phyloP scores from a whole-genome alignment of 768 basidiomycete species.

The Amyloporia xantha region DNA sequence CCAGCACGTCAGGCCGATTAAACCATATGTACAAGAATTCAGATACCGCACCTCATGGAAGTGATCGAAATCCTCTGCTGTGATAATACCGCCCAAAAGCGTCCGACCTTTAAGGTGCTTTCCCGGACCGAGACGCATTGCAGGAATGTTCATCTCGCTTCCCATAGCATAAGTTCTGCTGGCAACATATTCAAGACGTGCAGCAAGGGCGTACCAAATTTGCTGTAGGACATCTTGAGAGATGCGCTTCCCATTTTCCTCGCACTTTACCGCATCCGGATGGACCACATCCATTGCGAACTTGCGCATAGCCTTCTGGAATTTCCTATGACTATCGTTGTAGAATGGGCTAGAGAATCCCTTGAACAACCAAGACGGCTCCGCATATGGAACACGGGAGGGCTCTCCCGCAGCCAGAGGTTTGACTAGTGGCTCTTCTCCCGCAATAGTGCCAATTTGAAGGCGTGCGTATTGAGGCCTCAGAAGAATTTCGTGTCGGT shows the following conservation, averaged over 20 bases:
- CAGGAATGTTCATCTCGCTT: conserved; percentile 72
- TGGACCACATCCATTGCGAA: conserved; percentile 72
- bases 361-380: conserved; percentile 71
- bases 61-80: conserved; percentile 85
- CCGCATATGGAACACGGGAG: conserved; percentile 77
- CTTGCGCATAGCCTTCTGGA: conserved; percentile 69
- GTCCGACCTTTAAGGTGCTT: conserved; percentile 77
- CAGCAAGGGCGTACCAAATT: conserved; percentile 52
- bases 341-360: conserved; percentile 77
- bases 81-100: conserved; percentile 69
- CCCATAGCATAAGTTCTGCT: neutral
- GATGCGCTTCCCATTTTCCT: conserved; percentile 83
- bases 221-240: conserved; percentile 81
- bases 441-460: conserved; percentile 56
- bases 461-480: conserved; percentile 68
- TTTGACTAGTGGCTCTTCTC: conserved; percentile 50
- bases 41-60: conserved; percentile 69
- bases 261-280: conserved; percentile 70
- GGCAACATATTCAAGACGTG: no score
- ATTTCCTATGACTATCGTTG: conserved; percentile 61
- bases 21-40: no score
- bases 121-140: conserved; percentile 89
- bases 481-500: conserved; percentile 73
- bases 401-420: conserved; percentile 52
- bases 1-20: no score